phyloP scores from a whole-genome alignment of 2,329 filamentous ascomycete genomes.

The Paraphoma sp. region DNA sequence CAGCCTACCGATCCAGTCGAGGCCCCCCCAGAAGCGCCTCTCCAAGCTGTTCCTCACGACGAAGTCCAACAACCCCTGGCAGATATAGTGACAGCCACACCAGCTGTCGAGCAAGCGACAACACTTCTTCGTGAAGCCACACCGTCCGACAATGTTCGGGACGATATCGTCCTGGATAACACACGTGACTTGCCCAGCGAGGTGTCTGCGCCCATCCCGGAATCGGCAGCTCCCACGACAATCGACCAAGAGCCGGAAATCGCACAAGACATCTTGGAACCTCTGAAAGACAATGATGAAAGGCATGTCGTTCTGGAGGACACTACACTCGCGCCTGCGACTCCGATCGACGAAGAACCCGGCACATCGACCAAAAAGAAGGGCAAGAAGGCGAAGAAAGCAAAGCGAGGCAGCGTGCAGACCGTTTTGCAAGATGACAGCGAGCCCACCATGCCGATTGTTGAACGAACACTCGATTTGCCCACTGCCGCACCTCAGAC shows the following conservation, averaged over 20 bases:
- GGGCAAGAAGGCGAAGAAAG: slow-evolving; percentile 36
- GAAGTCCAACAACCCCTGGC: background rate
- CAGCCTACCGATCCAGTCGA: background rate
- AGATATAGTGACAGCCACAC: background rate
- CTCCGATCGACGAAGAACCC: slow-evolving; percentile 4
- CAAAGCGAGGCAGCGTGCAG: slow-evolving; percentile 25
- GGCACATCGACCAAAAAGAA: slow-evolving; percentile 29
- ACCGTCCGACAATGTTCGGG: no score
- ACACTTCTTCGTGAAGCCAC: background rate
- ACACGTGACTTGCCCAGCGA: no score
- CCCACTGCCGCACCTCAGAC: background rate
- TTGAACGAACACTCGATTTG: slow-evolving; percentile 10
- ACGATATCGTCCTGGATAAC: no score
- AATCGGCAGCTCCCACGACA: no score
- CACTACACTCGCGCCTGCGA: background rate
- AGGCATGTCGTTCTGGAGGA: background rate
- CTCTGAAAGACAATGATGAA: no score
- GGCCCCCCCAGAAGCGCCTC: background rate
- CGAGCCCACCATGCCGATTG: slow-evolving; percentile 4
- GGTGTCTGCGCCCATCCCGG: no score
- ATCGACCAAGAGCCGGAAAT: no score
- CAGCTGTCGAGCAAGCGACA: background rate
- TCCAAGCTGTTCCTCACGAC: background rate
- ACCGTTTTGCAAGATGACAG: slow-evolving; percentile 12
- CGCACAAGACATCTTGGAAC: no score